Evolutionary conservation across 306 rosid genomes (phyloP), one percentile per base, ranked within the genome.

Genomic region (Quercus rubra): DNA sequence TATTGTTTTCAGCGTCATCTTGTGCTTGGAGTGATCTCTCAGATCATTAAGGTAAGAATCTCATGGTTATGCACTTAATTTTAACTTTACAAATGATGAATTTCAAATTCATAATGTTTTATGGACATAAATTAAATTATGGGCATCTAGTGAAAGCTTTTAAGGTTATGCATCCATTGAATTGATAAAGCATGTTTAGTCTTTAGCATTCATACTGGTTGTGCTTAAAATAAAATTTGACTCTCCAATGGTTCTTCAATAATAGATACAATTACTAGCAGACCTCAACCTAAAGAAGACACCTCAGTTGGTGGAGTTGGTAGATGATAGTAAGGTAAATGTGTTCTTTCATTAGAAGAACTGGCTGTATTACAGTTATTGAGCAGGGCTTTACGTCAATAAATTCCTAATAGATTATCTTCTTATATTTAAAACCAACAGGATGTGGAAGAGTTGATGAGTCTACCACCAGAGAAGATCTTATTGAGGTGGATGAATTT

Each of bases 361-460:
- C 13, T 55, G 69, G 41, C 71, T 61, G 74, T 70, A 74, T 61
- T 11, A 55, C 7, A 27, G 11, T 59, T n/a, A 0, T 30, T 6
- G n/a, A 0, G 59, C 20, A 3, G 1, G 46, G 68, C 1, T 74
- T 33, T 68, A 21, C 30, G 4, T 38, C 68, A 54, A 71, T 54
- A 30, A 14, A 35, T n/a, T 55, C 3, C 73, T 79, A 68, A 59
- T 72, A 35, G 12, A 49, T 46, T 84, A 20, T 23, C 80, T 77
- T 87, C 70, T 80, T 41, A 18, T 70, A 57, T 85, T 46, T 35
- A 0, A 82, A 85, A 81, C 69, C 73, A 52, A 78, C 86, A 95
- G 99, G 99, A 95, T 62, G 92, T 95, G 88, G 98, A 95, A 84
- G 99, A 95, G 89, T 86, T 95, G 83, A 89, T 95, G 96, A 91